Percentiles rank a stretch among this genome's conserved stretches.
Evolutionary conservation across 2,329 filamentous ascomycete genomes (phyloP).

Genomic region (Fusarium heterosporum): DNA sequence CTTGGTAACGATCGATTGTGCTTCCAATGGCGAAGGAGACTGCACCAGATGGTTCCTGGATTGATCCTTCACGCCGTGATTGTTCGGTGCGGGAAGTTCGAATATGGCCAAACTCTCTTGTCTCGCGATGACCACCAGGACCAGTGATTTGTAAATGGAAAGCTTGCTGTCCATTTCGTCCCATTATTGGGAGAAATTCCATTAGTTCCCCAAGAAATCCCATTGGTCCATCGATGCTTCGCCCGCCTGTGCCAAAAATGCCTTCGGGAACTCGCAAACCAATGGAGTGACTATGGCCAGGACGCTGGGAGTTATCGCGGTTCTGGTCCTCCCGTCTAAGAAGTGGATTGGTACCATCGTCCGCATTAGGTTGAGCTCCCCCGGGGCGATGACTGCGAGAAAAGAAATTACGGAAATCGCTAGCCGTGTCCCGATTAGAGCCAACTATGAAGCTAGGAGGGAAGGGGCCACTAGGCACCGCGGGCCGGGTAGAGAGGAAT

Average conservation of each 20-base stretch:
- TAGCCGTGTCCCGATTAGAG: constrained; percentile 64
- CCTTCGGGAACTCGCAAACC: constrained; percentile 63
- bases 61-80: constrained; percentile 58
- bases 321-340: constrained; percentile 71
- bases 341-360: constrained; percentile 89
- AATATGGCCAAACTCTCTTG: constrained; percentile 60
- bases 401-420: constrained; percentile 65
- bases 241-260: constrained; percentile 55
- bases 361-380: constrained; percentile 67
- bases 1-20: constrained; percentile 84
- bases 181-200: constrained; percentile 63
- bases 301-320: constrained; percentile 62
- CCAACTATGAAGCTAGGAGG: constrained; percentile 66
- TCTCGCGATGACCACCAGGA: constrained; percentile 60
- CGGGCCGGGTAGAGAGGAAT: constrained; percentile 49
- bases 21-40: constrained; percentile 78
- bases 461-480: constrained; percentile 68
- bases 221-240: constrained; percentile 63
- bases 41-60: constrained; percentile 76
- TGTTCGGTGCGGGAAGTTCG: constrained; percentile 61
- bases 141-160: constrained; percentile 71
- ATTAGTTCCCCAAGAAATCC: constrained; percentile 68
- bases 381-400: constrained; percentile 65
- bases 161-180: constrained; percentile 61
- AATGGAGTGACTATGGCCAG: constrained; percentile 63